phyloP scores from a whole-genome alignment of 345 rosid genomes.

The Durio zibethinus region DNA sequence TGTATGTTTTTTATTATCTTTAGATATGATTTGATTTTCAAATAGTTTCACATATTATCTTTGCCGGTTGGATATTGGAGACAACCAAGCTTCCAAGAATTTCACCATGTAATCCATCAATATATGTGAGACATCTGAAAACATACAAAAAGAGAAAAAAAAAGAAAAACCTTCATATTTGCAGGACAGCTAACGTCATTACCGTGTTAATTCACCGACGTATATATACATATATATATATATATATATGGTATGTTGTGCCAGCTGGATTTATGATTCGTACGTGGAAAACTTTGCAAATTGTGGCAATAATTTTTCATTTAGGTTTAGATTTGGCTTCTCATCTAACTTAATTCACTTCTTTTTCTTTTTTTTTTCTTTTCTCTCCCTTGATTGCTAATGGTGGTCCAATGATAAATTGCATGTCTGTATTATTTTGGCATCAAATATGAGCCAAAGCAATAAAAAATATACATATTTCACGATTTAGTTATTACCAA shows the following conservation, averaged over 20 bases:
- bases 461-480: too few species aligned
- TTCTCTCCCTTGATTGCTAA: background rate
- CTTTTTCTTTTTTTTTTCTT: background rate
- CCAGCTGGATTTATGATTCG: background rate
- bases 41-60: background rate
- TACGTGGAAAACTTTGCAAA: background rate
- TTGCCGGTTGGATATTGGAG: background rate
- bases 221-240: too few species aligned
- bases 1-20: background rate
- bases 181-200: conserved; percentile 11
- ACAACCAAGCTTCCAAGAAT: background rate
- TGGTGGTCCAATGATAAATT: background rate
- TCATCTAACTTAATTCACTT: background rate
- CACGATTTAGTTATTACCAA: background rate
- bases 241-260: background rate
- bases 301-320: background rate
- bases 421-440: background rate
- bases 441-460: background rate
- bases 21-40: background rate
- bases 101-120: background rate
- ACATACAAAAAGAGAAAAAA: background rate
- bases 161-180: background rate
- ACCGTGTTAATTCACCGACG: conserved; percentile 9
- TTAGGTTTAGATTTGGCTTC: background rate
- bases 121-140: background rate